Evolutionary conservation across 306 rosid genomes (phyloP), one percentile per base, ranked within the genome.

Genomic region (Ammopiptanthus mongolicus): DNA sequence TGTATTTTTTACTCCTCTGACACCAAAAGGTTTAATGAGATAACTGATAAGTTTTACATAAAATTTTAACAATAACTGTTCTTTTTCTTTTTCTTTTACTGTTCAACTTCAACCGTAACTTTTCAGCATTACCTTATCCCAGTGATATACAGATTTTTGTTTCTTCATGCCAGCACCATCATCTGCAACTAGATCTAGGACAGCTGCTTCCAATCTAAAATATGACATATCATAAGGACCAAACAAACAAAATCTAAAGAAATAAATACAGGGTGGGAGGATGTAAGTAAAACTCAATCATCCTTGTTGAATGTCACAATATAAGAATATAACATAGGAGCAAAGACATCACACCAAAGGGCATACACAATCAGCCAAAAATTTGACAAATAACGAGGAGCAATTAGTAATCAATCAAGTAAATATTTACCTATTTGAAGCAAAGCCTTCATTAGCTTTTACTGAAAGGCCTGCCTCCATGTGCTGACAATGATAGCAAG

Each of bases 111-210:
- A 58, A 10, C 22, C 10, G 18, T 52, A 78, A 78, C 17, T 7
- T 64, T 46, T 52, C 48, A 50, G 34, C 51, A 62, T 76, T 63
- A 91, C 98, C 97, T 87, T 94, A 67, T 91, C 98, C 98, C 98
- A 94, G 82, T 91, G 98, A 84, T 71, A 91, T 6, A 79, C 85
- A 36, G 98, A 91, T 82, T 91, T 90, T 59, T 91, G 96, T 83
- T 84, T 94, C 93, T 84, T 41, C 84, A 94, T 90, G 84, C 95
- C 91, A 62, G 86, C 6, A 75, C 89, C 74, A 76, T 94, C 97
- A 86, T 94, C 98, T 22, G 94, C 97, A 19, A 90, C 96, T 36
- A 94, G 84, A 88, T 94, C 98, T 29, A 91, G 75, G 78, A 94
- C 96, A 69, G 98, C 98, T 28, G 86, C 70, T 41, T 94, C 97